phyloP scores from a whole-genome alignment of 2,329 filamentous ascomycete species.

The Sclerotinia glacialis region DNA sequence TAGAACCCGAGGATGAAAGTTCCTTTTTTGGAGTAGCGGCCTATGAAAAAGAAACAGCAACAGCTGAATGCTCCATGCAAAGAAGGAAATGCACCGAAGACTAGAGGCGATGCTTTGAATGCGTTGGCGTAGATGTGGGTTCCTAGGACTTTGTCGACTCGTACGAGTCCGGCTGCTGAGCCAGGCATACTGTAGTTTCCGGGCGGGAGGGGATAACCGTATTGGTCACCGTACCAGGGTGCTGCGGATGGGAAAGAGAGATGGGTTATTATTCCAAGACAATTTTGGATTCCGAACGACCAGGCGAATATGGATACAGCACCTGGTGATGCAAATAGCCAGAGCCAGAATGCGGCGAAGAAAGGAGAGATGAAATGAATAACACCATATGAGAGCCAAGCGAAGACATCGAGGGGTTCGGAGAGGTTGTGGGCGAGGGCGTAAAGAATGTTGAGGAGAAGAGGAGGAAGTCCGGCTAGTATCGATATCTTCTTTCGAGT shows the following conservation, averaged over 20 bases:
- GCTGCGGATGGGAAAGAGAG: conserved; percentile 87
- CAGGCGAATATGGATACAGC: conserved; percentile 80
- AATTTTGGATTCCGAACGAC: conserved; percentile 88
- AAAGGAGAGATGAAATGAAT: conserved; percentile 84
- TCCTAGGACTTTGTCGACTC: conserved; percentile 81
- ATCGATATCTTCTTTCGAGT: conserved; percentile 33
- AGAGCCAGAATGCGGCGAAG: conserved; percentile 73
- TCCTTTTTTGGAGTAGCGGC: conserved; percentile 48
- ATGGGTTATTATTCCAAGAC: conserved; percentile 81
- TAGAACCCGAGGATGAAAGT: conserved; percentile 69
- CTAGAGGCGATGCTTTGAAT: conserved; percentile 84
- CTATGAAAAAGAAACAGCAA: conserved; percentile 78
- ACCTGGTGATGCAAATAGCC: conserved; percentile 82
- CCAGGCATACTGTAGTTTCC: conserved; percentile 89
- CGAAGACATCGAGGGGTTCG: conserved; percentile 34
- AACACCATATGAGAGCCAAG: conserved; percentile 88
- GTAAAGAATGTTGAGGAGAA: conserved; percentile 71
- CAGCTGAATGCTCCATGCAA: conserved; percentile 93
- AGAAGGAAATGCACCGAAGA: conserved; percentile 90
- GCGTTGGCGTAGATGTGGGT: conserved; percentile 88
- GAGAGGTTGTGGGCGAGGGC: conserved; percentile 69
- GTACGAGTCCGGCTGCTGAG: conserved; percentile 81
- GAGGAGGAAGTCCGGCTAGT: conserved; percentile 32
- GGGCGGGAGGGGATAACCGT: conserved; percentile 69
- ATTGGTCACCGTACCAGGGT: conserved; percentile 92